These are phyloP conservation scores for Zopfia rhizophila DNA, from an alignment of 2,329 filamentous ascomycete genomes.

Conservation along the genomic window DNA sequence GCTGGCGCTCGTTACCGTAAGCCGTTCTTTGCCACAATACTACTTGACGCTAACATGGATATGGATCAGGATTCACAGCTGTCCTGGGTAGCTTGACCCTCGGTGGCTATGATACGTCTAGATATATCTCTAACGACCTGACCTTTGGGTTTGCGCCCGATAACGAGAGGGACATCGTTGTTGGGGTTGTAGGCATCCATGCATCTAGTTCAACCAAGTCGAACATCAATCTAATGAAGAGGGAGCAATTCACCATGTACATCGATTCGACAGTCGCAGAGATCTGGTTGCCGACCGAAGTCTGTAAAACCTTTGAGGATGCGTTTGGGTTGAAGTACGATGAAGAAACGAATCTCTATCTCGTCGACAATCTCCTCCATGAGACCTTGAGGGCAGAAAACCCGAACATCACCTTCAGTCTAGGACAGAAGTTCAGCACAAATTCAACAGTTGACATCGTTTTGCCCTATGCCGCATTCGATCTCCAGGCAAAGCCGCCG, in stretches of 20 bases:
- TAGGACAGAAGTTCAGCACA: slow-evolving; percentile 49
- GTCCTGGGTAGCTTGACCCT: slow-evolving; percentile 66
- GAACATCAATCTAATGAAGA: slow-evolving; percentile 48
- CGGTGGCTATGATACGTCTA: slow-evolving; percentile 74
- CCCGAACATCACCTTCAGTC: slow-evolving; percentile 56
- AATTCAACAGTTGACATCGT: slow-evolving; percentile 55
- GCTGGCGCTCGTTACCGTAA: slow-evolving; percentile 78
- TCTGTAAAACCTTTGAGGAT: slow-evolving; percentile 73
- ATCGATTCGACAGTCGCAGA: slow-evolving; percentile 62
- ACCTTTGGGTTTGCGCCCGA: slow-evolving; percentile 67
- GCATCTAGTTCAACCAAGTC: slow-evolving; percentile 39
- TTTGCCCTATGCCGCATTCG: slow-evolving; percentile 62
- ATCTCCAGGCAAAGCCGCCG: slow-evolving; percentile 56
- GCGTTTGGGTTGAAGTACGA: slow-evolving; percentile 74
- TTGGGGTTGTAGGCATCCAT: slow-evolving; percentile 62
- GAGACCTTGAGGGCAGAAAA: slow-evolving; percentile 59
- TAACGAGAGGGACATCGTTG: slow-evolving; percentile 68
- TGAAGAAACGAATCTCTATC: slow-evolving; percentile 70
- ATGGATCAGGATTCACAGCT: slow-evolving; percentile 38
- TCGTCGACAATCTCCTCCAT: slow-evolving; percentile 67
- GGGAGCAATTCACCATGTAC: slow-evolving; percentile 52
- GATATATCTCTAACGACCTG: slow-evolving; percentile 69
- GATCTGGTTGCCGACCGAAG: slow-evolving; percentile 59
- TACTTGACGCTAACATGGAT: slow-evolving; percentile 16
- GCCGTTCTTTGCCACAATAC: slow-evolving; percentile 31